Evolutionary conservation across 768 basidiomycete species (phyloP).

Genomic region (Mycena amicta): DNA sequence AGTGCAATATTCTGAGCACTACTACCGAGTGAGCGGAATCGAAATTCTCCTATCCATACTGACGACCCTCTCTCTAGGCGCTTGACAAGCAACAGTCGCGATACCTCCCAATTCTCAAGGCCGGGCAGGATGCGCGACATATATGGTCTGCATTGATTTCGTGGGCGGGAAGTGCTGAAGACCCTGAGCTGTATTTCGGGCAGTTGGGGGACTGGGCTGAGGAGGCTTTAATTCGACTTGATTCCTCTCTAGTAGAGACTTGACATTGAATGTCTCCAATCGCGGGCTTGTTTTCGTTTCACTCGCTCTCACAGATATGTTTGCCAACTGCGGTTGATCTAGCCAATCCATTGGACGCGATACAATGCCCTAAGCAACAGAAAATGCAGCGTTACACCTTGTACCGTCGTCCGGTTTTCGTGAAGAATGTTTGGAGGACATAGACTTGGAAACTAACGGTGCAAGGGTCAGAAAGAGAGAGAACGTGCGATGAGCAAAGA

Average conservation of each 20-base stretch:
- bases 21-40: slow-evolving; percentile 7
- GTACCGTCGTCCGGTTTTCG: slow-evolving; percentile 87
- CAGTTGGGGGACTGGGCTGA: slow-evolving; percentile 6
- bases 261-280: neutral
- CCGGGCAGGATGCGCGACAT: slow-evolving; percentile 7
- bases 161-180: slow-evolving; percentile 5
- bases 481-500: neutral
- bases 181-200: slow-evolving; percentile 9
- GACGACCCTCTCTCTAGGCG: neutral
- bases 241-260: neutral
- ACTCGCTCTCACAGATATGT: too few species aligned
- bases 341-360: neutral
- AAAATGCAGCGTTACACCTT: slow-evolving; percentile 61
- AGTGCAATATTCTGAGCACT: slow-evolving; percentile 3
- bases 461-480: neutral
- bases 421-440: slow-evolving; percentile 94
- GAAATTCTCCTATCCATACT: neutral
- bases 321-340: too few species aligned
- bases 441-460: slow-evolving; percentile 86
- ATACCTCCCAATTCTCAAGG: slow-evolving; percentile 6
- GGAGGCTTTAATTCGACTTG: neutral
- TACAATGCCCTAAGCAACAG: neutral
- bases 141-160: slow-evolving; percentile 10
- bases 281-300: too few species aligned
- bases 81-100: slow-evolving; percentile 1